Conservation (phyloP, 1,284 basidiomycete species). For the Xerocomus nothofagi region DNA sequence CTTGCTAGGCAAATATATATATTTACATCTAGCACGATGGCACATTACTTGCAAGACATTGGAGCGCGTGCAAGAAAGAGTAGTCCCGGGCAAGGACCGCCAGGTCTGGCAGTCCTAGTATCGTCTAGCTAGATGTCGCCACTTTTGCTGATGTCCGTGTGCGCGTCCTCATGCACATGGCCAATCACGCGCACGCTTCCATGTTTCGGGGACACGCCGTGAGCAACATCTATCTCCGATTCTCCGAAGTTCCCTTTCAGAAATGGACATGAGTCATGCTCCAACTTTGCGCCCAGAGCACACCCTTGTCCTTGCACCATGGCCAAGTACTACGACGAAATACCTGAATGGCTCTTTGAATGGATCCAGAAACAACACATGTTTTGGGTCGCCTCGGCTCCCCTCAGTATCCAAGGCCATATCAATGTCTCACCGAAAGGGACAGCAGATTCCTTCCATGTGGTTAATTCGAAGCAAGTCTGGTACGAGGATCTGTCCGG, state of each 20-base stretch:
- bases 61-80: too few relatives aligned
- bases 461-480: constrained; percentile 44
- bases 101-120: too few relatives aligned
- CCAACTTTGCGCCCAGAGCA: constrained; percentile 1
- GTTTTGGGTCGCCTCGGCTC: constrained; percentile 58
- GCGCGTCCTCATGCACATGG: too few relatives aligned
- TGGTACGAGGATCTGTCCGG: constrained; percentile 60
- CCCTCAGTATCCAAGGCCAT: constrained; percentile 46
- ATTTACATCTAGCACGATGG: too few relatives aligned
- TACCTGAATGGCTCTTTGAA: constrained; percentile 43
- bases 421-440: constrained; percentile 59
- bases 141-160: too few relatives aligned
- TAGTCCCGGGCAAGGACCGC: too few relatives aligned
- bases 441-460: constrained; percentile 45
- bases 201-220: background rate
- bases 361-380: constrained; percentile 53
- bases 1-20: too few relatives aligned
- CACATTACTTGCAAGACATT: too few relatives aligned
- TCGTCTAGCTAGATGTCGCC: too few relatives aligned
- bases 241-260: background rate
- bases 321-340: constrained; percentile 48
- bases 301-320: constrained; percentile 28
- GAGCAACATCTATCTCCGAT: background rate
- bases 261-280: background rate
- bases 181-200: too few relatives aligned